These are phyloP conservation scores for Pseudogymnoascus sp. DNA, from an alignment of 2,329 filamentous ascomycete species.

Conservation along the genomic window DNA sequence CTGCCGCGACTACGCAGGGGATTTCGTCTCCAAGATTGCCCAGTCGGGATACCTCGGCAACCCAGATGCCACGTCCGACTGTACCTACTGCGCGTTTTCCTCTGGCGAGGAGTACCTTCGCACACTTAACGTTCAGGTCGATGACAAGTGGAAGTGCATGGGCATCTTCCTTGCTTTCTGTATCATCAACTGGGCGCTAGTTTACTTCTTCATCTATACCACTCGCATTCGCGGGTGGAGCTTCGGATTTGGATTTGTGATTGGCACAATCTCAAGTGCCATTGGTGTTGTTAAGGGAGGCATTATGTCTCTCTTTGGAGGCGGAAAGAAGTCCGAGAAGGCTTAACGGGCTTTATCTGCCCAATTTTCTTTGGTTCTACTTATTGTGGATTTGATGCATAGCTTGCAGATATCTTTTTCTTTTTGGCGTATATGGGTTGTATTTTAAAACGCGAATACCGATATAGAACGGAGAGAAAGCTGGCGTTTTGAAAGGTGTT, in stretches of 20 bases:
- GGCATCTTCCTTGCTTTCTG: constrained; percentile 67
- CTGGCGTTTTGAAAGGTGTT: not conserved
- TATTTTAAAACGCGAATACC: not conserved
- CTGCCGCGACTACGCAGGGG: constrained; percentile 49
- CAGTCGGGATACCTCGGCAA: constrained; percentile 47
- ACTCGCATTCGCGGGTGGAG: constrained; percentile 62
- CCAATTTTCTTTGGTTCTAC: not conserved
- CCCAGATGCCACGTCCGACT: constrained; percentile 47
- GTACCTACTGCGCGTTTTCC: constrained; percentile 54
- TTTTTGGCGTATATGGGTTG: not conserved
- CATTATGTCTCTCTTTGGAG: not conserved
- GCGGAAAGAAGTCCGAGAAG: not conserved
- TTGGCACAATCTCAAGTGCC: constrained; percentile 38
- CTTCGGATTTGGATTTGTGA: constrained; percentile 58
- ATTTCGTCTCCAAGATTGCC: constrained; percentile 38
- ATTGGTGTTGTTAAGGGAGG: constrained; percentile 30
- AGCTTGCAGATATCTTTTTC: not conserved
- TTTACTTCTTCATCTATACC: constrained; percentile 72
- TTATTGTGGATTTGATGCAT: not conserved
- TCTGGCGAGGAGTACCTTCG: constrained; percentile 52
- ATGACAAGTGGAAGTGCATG: constrained; percentile 65
- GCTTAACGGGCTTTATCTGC: not conserved
- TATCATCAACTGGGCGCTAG: constrained; percentile 61
- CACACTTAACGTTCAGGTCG: constrained; percentile 46
- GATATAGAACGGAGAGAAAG: not conserved